Evolutionary conservation across 257 asterid species (phyloP), one percentile per base, ranked within the genome.

Genomic region (Agastache rugosa): DNA sequence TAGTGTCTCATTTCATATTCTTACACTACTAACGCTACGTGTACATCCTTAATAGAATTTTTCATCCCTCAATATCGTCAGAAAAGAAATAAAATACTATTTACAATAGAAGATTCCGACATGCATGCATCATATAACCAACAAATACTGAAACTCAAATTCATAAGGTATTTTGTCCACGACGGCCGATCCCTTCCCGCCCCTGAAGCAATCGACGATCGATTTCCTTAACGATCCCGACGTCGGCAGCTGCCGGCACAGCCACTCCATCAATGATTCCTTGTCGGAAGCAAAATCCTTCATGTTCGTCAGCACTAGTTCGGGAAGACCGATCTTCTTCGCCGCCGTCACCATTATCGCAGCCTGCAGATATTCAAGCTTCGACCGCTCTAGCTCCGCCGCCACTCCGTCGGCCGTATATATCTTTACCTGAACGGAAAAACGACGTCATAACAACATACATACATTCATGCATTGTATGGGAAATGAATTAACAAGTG

Each of bases 181-280:
- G 37, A 82, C 72, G 42, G 85, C 69, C 5, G 96, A 76, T 3
- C 77, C 67, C 67, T 86, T 93, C 25, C 83, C 82, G 6, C 90
- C 87, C 59, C 88, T 85, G 47, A 80, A 87, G 71, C 95, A 93
- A 62, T 91, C 96, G 9, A 91, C 96, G 16, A 91, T 87, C 2
- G 97, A 89, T 80, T 89, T 93, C 74, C 97, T 83, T 72, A 93
- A 60, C 0, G 98, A 79, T 6, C 97, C 96, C 1, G 98, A 84
- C 0, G 97, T 81, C 1, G 97, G 97, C 68, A 93, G 82, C 82
- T 93, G 98, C 19, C 88, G 91, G 77, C 90, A 87, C 37, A 93
- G 77, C 97, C 98, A 91, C 44, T 93, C 94, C 41, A 91, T 60
- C 62, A 89, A 55, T 0, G 91, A 79, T 19, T 87, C 91, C 61